Evolutionary conservation across 768 basidiomycete genomes (phyloP).

Genomic region (Suillus alpinus): DNA sequence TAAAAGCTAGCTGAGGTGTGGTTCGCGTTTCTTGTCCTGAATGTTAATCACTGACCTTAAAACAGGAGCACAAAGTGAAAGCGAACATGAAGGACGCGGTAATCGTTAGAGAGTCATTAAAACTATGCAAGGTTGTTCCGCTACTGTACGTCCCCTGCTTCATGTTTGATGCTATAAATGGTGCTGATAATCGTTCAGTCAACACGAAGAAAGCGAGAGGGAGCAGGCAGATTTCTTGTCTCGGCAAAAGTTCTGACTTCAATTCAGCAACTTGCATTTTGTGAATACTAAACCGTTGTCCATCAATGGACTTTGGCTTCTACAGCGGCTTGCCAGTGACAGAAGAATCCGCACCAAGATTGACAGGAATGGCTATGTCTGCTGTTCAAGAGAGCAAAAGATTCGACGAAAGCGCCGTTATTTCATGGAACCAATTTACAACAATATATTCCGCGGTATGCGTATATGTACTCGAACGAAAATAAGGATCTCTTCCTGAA

Average conservation of each 20-base stretch:
- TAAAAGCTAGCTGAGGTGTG: not conserved
- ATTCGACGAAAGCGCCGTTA: not conserved
- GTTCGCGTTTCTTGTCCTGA: not conserved
- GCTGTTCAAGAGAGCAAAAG: not conserved
- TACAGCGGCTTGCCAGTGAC: not conserved
- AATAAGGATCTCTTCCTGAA: not conserved
- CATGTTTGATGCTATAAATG: conserved; percentile 12
- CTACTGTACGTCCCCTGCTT: not conserved
- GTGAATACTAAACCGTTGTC: too few relatives aligned
- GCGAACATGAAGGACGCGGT: conserved; percentile 13
- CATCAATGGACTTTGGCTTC: not conserved
- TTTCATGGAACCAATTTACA: not conserved
- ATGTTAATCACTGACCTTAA: not conserved
- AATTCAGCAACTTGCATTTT: too few relatives aligned
- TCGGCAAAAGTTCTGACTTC: too few relatives aligned
- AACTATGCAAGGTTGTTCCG: conserved; percentile 1
- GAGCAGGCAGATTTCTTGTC: too few relatives aligned
- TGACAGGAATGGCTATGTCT: not conserved
- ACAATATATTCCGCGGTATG: not conserved
- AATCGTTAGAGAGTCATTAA: conserved; percentile 18
- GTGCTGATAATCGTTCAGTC: conserved; percentile 11
- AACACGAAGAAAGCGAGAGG: conserved; percentile 12
- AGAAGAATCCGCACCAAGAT: not conserved
- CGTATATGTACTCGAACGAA: not conserved
- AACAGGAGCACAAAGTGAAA: conserved; percentile 19